A percentile compares a stretch with the other conserved stretches of the same genome.
phyloP scores from a whole-genome alignment of 768 basidiomycete species.

The Leccinum olivaceopallidum region DNA sequence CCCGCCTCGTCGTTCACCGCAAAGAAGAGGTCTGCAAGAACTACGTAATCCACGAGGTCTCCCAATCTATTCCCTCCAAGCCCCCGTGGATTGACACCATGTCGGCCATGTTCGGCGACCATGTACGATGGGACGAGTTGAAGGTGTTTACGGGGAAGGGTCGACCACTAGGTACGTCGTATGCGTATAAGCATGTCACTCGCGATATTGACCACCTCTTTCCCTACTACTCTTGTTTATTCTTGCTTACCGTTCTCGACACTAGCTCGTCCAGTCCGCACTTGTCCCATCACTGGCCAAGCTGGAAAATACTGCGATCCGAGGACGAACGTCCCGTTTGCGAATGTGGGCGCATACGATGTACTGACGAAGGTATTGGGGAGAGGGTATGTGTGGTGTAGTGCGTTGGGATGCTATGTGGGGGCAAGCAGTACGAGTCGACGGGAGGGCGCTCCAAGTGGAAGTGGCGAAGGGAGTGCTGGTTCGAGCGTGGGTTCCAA shows the following conservation, averaged over 20 bases:
- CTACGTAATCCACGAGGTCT: conserved; percentile 67
- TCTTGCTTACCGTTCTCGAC: background rate
- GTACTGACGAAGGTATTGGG: conserved; percentile 59
- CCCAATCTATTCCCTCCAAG: conserved; percentile 45
- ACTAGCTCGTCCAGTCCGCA: conserved; percentile 57
- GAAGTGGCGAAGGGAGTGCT: background rate
- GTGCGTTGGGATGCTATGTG: conserved; percentile 44
- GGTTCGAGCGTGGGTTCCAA: background rate
- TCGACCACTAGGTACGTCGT: conserved; percentile 60
- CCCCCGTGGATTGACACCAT: conserved; percentile 74
- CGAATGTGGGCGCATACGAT: conserved; percentile 64
- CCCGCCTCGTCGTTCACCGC: conserved; percentile 29
- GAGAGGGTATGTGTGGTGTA: conserved; percentile 72
- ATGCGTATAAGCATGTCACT: background rate
- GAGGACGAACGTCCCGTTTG: conserved; percentile 75
- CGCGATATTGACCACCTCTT: background rate
- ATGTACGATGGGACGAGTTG: conserved; percentile 77
- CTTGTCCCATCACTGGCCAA: conserved; percentile 78
- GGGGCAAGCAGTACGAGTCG: conserved; percentile 7
- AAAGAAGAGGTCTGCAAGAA: conserved; percentile 61
- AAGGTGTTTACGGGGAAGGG: conserved; percentile 63
- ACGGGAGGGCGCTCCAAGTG: background rate
- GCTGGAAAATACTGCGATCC: conserved; percentile 82
- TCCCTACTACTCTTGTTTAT: background rate
- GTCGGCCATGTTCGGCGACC: conserved; percentile 81